phyloP scores from a whole-genome alignment of 202 grass and related monocot genomes.

The Dendrocalamus latiflorus region DNA sequence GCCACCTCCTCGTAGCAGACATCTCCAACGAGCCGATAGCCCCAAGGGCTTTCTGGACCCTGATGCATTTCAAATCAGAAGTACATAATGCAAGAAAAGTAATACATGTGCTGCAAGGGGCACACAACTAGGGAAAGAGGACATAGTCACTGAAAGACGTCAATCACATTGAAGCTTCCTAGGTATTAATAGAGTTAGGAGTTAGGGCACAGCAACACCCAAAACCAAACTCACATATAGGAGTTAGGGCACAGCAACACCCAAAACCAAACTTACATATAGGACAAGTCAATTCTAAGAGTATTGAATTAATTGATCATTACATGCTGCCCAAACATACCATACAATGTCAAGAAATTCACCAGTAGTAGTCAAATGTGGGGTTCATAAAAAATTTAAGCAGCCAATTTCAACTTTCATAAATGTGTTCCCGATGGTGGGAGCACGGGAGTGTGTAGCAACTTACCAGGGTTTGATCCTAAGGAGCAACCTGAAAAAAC shows the following conservation, averaged over 20 bases:
- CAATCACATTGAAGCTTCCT: background rate
- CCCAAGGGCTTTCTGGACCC: slow-evolving; percentile 63
- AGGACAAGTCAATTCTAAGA: slow-evolving; percentile 2
- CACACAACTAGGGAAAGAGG: background rate
- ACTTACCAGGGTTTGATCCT: background rate
- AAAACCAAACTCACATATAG: slow-evolving; percentile 1
- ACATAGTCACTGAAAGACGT: background rate
- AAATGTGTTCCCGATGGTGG: background rate
- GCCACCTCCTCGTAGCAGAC: slow-evolving; percentile 67
- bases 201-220: background rate
- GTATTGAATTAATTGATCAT: slow-evolving; percentile 11
- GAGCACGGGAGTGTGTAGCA: background rate
- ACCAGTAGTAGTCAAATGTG: background rate
- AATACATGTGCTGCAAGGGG: background rate
- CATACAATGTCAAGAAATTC: slow-evolving; percentile 6
- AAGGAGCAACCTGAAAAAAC: no score
- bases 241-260: background rate
- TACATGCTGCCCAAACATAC: slow-evolving; percentile 16
- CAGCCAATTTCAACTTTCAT: slow-evolving; percentile 26
- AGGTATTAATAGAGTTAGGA: background rate
- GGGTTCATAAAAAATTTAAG: slow-evolving; percentile 3
- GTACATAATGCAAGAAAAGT: background rate
- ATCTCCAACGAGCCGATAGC: slow-evolving; percentile 74
- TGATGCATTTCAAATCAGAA: slow-evolving; percentile 35
- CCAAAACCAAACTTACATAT: background rate